phyloP scores from a whole-genome alignment of 108 stramenopile genomes.

The Cyclotella choctawhatcheeana region DNA sequence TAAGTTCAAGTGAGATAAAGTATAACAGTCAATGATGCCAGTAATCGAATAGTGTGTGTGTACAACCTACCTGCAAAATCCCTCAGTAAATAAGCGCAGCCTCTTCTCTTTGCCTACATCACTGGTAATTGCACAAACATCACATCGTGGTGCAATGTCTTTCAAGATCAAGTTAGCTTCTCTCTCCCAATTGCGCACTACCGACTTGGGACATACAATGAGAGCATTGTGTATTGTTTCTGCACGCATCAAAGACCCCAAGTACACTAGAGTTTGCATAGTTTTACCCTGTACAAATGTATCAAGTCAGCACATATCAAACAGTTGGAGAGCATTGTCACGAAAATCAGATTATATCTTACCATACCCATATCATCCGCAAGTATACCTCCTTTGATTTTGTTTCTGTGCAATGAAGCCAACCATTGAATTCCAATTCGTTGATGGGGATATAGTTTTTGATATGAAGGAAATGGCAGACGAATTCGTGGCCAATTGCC shows the following conservation, averaged over 20 bases:
- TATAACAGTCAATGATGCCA: neutral
- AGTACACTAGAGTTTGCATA: constrained; percentile 59
- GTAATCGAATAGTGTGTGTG: neutral
- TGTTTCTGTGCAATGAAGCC: constrained; percentile 72
- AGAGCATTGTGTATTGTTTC: constrained; percentile 75
- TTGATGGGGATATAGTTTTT: constrained; percentile 81
- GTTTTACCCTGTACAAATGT: constrained; percentile 67
- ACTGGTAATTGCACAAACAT: constrained; percentile 63
- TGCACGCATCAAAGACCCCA: constrained; percentile 77
- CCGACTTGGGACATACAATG: constrained; percentile 71
- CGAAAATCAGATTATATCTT: neutral
- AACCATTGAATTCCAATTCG: constrained; percentile 93
- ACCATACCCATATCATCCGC: constrained; percentile 57
- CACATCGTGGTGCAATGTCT: constrained; percentile 39
- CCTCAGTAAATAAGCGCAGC: constrained; percentile 53
- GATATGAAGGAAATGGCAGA: constrained; percentile 58
- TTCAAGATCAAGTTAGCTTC: constrained; percentile 67
- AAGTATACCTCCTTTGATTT: constrained; percentile 78
- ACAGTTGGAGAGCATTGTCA: no score
- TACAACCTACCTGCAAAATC: constrained; percentile 51
- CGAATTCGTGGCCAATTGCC: constrained; percentile 61
- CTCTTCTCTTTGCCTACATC: constrained; percentile 51
- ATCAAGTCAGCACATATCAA: no score
- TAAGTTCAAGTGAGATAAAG: neutral
- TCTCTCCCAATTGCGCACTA: constrained; percentile 77